Percentiles rank a stretch among this genome's conserved stretches.
Conservation (phyloP, 148 eudicot species). For the Selenicereus undatus region DNA sequence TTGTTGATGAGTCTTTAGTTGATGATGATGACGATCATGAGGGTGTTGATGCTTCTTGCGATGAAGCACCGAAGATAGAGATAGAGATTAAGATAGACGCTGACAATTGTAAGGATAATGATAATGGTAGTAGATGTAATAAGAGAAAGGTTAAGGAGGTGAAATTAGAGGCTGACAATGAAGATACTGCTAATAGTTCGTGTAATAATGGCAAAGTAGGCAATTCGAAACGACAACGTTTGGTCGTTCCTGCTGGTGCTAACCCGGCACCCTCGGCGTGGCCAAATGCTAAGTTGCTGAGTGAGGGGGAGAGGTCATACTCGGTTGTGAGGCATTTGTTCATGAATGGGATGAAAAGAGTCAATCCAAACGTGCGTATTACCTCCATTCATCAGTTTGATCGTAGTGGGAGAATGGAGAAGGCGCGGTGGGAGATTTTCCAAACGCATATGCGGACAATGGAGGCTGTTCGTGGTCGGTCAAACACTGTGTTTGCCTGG, state of each 20-base stretch:
- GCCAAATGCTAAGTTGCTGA: constrained; percentile 39
- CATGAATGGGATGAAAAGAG: constrained; percentile 23
- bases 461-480: constrained; percentile 39
- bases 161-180: constrained; percentile 13
- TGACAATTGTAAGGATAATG: background rate
- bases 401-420: constrained; percentile 28
- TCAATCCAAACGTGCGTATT: constrained; percentile 33
- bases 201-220: background rate
- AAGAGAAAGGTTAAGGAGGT: constrained; percentile 20
- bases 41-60: background rate
- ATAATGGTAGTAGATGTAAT: constrained; percentile 9
- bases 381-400: constrained; percentile 39
- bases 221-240: constrained; percentile 18
- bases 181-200: constrained; percentile 25
- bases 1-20: constrained; percentile 25
- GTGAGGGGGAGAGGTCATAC: constrained; percentile 31
- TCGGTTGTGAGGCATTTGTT: constrained; percentile 30
- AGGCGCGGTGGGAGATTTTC: constrained; percentile 41
- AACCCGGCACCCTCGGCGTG: constrained; percentile 28
- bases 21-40: constrained; percentile 26
- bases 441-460: constrained; percentile 38
- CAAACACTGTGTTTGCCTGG: constrained; percentile 50
- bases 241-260: background rate
- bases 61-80: constrained; percentile 24
- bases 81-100: constrained; percentile 31